Evolutionary conservation across 345 rosid species (phyloP).

Genomic region (Viola odorata): DNA sequence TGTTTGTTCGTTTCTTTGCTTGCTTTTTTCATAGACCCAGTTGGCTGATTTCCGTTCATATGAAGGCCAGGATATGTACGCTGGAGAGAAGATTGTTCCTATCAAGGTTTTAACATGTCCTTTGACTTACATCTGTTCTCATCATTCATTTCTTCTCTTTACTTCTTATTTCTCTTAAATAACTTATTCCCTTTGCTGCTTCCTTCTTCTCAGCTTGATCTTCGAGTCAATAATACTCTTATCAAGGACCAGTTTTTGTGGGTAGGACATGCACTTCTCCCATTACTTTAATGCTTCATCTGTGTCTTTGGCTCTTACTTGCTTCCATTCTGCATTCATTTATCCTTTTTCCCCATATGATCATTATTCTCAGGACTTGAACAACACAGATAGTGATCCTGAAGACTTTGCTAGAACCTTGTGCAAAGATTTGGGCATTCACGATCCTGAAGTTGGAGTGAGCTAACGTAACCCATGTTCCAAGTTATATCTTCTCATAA

Average conservation of each 20-base stretch:
- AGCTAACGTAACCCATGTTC: constrained; percentile 18
- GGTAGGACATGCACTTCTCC: constrained; percentile 32
- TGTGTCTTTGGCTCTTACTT: background rate
- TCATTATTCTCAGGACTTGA: constrained; percentile 57
- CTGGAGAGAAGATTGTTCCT: constrained; percentile 89
- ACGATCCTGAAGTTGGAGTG: constrained; percentile 96
- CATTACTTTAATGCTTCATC: background rate
- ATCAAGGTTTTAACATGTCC: constrained; percentile 69
- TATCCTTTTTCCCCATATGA: background rate
- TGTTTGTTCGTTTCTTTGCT: background rate
- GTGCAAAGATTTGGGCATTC: constrained; percentile 73
- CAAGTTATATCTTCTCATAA: background rate
- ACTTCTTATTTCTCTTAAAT: background rate
- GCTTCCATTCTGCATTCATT: background rate
- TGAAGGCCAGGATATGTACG: constrained; percentile 89
- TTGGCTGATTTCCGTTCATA: constrained; percentile 76
- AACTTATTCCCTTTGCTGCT: constrained; percentile 8
- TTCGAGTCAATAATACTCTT: constrained; percentile 84
- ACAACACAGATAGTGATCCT: constrained; percentile 90
- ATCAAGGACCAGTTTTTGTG: constrained; percentile 90
- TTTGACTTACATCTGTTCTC: background rate
- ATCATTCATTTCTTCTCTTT: background rate
- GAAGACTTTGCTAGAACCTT: constrained; percentile 87
- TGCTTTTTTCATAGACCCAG: constrained; percentile 49
- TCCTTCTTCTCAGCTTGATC: constrained; percentile 69